Conservation (phyloP, 2,329 filamentous ascomycete genomes). For the Aureobasidium zeae region DNA sequence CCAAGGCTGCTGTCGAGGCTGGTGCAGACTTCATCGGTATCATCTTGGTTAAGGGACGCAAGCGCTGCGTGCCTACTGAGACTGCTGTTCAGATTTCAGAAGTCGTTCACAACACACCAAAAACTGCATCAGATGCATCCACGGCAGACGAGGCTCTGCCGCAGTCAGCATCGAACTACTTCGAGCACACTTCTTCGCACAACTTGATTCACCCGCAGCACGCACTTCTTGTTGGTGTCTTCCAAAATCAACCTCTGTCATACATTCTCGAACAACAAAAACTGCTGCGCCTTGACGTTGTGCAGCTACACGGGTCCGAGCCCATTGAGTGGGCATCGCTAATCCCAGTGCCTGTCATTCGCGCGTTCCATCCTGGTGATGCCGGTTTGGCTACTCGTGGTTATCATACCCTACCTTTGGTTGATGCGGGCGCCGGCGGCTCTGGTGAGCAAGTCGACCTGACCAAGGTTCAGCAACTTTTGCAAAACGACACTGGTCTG, state of each 20-base stretch:
- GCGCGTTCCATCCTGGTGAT: constrained; percentile 69
- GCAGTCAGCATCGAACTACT: constrained; percentile 56
- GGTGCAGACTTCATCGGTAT: constrained; percentile 91
- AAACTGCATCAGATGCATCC: constrained; percentile 23
- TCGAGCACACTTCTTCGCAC: constrained; percentile 45
- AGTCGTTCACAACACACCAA: constrained; percentile 54
- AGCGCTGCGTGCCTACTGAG: constrained; percentile 69
- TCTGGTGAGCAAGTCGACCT: constrained; percentile 72
- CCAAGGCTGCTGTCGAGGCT: constrained; percentile 68
- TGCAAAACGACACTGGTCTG: constrained; percentile 61
- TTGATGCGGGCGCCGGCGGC: constrained; percentile 78
- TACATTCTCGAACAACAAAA: constrained; percentile 73
- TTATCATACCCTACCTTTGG: constrained; percentile 71
- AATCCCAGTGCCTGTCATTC: constrained; percentile 89
- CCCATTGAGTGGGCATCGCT: constrained; percentile 81
- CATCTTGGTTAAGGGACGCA: constrained; percentile 74
- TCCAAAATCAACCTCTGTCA: constrained; percentile 77
- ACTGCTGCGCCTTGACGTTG: constrained; percentile 69
- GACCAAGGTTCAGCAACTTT: constrained; percentile 54
- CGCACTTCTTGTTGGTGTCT: constrained; percentile 82
- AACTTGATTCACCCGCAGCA: constrained; percentile 46
- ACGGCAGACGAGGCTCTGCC: constrained; percentile 15
- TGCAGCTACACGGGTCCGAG: constrained; percentile 88
- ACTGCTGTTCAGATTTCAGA: constrained; percentile 72
- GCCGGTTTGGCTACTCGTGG: constrained; percentile 63